Evolutionary conservation across 257 asterid species (phyloP), one percentile per base, ranked within the genome.

Genomic region (Marsdenia floribunda): DNA sequence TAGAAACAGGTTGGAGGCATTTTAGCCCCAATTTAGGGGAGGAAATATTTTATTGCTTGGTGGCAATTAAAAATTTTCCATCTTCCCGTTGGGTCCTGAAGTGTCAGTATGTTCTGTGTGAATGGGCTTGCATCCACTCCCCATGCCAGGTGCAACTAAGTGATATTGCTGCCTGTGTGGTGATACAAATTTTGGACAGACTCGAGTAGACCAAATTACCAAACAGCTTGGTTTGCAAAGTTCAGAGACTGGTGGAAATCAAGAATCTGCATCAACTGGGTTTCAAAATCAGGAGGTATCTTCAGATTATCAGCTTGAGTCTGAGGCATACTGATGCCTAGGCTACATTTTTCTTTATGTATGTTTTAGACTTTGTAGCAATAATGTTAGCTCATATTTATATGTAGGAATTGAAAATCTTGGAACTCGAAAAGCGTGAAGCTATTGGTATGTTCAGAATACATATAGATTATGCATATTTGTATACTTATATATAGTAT

Each of bases 381-480:
- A 83, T 85, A 80, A 80, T 77, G 24, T 53, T 63, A 38, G 3
- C 14, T 21, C 5, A 42, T 68, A 18, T 81, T 80, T 40, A 65
- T 47, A 57, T 81, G 69, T 76, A 90, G 98, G 90, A 85, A 61
- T 73, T 68, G 54, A 84, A 84, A 73, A 73, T 74, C 46, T 80
- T 91, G 97, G 91, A 87, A 76, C 86, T 89, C 79, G 98, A 94
- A 86, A 87, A 80, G 83, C 91, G 87, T 44, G 98, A 91, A 85
- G 86, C 90, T 73, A 88, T 89, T 50, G 98, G 98, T 94, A 86
- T 16, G 90, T 63, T 63, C 24, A 78, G 77, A 61, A 75, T 67
- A 57, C 57, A 52, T 33, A 14, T 50, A 46, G 61, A 68, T 44
- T 44, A 7, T 44, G 49, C 49, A 44, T 44, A 44, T 44, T 44